Base-by-base conservation (phyloP, 208 protist species). In the Entamoeba histolytica region DNA sequence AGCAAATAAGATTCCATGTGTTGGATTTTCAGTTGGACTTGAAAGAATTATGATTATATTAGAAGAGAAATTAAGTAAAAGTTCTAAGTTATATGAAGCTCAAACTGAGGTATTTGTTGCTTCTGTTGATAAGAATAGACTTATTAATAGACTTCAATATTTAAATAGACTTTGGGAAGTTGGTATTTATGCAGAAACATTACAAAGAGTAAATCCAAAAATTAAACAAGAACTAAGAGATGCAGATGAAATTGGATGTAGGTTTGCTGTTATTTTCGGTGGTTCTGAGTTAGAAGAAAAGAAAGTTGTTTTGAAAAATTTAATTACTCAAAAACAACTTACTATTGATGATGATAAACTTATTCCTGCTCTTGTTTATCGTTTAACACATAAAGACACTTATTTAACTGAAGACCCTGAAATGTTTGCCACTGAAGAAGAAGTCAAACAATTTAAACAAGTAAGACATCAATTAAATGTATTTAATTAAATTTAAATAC, bases 1-100 rank as follows among this genome's bases (percentile, higher is more conserved):
- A 49, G 47, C 50, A 49, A 91, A 95, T n/a, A 55, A 96, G 49
- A 94, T 98, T 0, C 97, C 97, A 52, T 95, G 96, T 78, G 97
- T 98, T 28, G 97, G 97, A 49, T 95, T 97, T 49, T 95, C 93
- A 7, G 94, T 98, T 93, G 97, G 97, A 69, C 95, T 98, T 92
- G 97, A 98, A 92, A 94, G 97, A 78, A 93, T 98, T 49, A 97
- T 98, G 35, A 95, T 98, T 31, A 35, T 97, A 2, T 95, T 97
- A 92, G 52, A 87, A 61, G 14, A 91, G 69, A 49, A 93, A 93
- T 14, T 14, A 35, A 44, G 49, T 91, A 49, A 49, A 49, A 23
- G 47, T 73, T 49, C 92, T 23, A 47, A 57, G 51, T 44, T 69
- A 6, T 52, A 78, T 49, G 93, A 73, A 23, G 96, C 92, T 49